These are phyloP conservation scores for Rutstroemia sp. DNA, from an alignment of 2,329 filamentous ascomycete species.

Conservation along the genomic window DNA sequence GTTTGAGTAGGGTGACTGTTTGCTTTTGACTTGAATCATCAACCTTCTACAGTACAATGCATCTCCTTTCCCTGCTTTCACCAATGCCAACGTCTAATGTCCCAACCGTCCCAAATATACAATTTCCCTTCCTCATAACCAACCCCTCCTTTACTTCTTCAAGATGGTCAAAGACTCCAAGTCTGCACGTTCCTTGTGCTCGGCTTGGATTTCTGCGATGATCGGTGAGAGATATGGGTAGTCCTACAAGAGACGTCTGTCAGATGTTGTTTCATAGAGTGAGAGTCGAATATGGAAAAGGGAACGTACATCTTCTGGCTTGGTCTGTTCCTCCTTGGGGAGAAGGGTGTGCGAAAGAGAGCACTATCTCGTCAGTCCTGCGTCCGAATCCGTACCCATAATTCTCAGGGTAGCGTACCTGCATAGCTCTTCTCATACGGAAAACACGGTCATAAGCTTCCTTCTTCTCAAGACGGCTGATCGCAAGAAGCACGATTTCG, in stretches of 20 bases:
- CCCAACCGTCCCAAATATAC: conserved; percentile 14
- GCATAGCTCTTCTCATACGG: conserved; percentile 91
- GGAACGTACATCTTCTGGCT: conserved; percentile 52
- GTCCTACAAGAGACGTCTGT: conserved; percentile 41
- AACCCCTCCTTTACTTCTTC: conserved; percentile 18
- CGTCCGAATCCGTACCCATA: not conserved
- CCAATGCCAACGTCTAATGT: not conserved
- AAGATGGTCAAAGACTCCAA: conserved; percentile 59
- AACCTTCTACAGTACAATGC: conserved; percentile 6
- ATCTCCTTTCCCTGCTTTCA: conserved; percentile 1
- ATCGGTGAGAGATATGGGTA: conserved; percentile 57
- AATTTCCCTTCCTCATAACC: not conserved
- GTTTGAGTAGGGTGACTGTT: not conserved
- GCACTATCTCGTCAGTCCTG: conserved; percentile 31
- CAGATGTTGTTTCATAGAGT: conserved; percentile 11
- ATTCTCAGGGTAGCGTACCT: conserved; percentile 45
- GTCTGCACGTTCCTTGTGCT: conserved; percentile 59
- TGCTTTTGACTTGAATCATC: conserved; percentile 5
- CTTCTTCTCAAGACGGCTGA: conserved; percentile 84
- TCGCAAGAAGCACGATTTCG: conserved; percentile 75
- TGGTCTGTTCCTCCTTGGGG: conserved; percentile 58
- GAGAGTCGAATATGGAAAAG: conserved; percentile 11
- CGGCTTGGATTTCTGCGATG: conserved; percentile 61
- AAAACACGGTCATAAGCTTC: conserved; percentile 95
- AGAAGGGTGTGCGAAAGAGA: conserved; percentile 57